phyloP scores from a whole-genome alignment of 2,329 filamentous ascomycete species.

The Xylaria polymorpha region DNA sequence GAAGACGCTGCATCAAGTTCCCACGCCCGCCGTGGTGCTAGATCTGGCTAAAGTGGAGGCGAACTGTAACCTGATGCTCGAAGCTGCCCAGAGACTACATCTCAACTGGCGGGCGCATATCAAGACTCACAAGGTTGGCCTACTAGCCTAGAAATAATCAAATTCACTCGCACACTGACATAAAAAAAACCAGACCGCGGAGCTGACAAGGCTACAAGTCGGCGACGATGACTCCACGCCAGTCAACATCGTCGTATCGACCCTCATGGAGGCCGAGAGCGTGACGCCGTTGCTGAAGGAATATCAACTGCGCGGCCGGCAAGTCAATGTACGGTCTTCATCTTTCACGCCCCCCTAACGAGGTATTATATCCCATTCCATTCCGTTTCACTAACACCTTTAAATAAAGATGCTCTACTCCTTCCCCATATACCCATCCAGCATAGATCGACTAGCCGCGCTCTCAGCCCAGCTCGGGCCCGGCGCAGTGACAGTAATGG shows the following conservation, averaged over 20 bases:
- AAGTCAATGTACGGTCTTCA: conserved; percentile 68
- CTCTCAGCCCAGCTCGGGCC: conserved; percentile 68
- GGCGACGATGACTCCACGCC: conserved; percentile 61
- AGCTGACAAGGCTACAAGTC: conserved; percentile 77
- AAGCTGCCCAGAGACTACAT: conserved; percentile 67
- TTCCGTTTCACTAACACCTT: neutral
- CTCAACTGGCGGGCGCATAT: conserved; percentile 81
- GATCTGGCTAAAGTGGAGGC: conserved; percentile 73
- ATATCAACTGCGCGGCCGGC: conserved; percentile 64
- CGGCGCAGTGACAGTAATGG: conserved; percentile 70
- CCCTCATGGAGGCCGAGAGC: conserved; percentile 77
- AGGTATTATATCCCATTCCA: too few relatives aligned
- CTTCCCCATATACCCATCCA: conserved; percentile 73
- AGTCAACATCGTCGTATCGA: conserved; percentile 77
- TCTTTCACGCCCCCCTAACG: conserved; percentile 13
- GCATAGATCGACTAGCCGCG: conserved; percentile 67
- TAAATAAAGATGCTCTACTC: conserved; percentile 72
- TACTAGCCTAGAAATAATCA: neutral
- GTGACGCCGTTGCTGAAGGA: conserved; percentile 70
- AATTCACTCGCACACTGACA: neutral
- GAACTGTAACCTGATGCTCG: conserved; percentile 79
- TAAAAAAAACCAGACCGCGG: conserved; percentile 63
- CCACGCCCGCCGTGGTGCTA: conserved; percentile 74
- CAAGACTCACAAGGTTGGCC: conserved; percentile 82
- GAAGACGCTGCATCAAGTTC: conserved; percentile 68